Conservation (phyloP, 805 yeast genomes). For the Geotrichum ghanense region DNA sequence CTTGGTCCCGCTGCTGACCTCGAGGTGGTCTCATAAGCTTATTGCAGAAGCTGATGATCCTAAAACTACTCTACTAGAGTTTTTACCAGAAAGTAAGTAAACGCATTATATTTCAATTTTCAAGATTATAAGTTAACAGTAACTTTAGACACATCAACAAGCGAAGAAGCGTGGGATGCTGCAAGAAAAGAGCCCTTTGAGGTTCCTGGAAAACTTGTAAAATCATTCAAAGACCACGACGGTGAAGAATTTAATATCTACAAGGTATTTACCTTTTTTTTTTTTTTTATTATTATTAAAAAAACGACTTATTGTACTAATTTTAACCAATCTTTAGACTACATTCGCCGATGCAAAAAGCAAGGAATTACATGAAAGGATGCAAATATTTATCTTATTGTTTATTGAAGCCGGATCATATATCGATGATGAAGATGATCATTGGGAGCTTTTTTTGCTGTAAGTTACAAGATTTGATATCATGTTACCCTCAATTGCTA, state of each 20-base stretch:
- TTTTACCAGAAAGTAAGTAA: conserved; percentile 38
- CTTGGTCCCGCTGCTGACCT: conserved; percentile 59
- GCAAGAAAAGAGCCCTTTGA: conserved; percentile 30
- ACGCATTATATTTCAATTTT: conserved; percentile 14
- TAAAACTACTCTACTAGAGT: conserved; percentile 38
- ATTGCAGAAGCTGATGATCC: conserved; percentile 52
- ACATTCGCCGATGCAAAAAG: conserved; percentile 33
- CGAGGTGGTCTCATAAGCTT: conserved; percentile 43
- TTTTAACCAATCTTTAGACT: conserved; percentile 22
- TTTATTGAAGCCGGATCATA: conserved; percentile 92
- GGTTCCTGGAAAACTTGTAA: conserved; percentile 30
- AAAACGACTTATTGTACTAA: no score
- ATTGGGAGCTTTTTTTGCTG: conserved; percentile 70
- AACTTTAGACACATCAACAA: conserved; percentile 41
- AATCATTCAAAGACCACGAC: conserved; percentile 11
- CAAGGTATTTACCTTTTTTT: no score
- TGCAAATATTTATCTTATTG: conserved; percentile 69
- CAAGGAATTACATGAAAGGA: conserved; percentile 46
- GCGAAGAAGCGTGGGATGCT: conserved; percentile 60
- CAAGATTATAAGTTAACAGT: not conserved
- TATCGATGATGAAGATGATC: conserved; percentile 62
- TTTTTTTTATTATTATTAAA: no score
- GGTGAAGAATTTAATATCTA: conserved; percentile 40
- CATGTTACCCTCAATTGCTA: not conserved
- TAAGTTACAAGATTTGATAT: conserved; percentile 14